Base-by-base conservation (phyloP, 2,329 filamentous ascomycete genomes). In the Ceratocystis variospora region DNA sequence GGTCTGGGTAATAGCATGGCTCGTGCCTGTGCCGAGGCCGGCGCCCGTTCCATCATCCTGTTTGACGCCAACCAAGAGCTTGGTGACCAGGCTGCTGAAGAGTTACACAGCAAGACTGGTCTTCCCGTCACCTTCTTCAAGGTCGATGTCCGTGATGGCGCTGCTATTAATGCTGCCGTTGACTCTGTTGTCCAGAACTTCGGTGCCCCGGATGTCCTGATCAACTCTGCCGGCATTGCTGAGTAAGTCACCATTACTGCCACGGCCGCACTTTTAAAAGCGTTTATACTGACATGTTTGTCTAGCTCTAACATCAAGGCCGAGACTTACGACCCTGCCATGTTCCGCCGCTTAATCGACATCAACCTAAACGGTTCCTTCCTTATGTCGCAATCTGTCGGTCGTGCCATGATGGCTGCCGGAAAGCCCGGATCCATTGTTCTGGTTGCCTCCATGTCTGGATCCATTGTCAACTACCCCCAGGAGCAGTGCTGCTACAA, bases 401-500 rank as follows among this genome's bases (percentile, higher is more conserved):
- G 85, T 53, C 83, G 83, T 66, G 79, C 83, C 71, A 90, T 90
- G 87, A 90, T 91, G 76, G 78, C 80, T n/a, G 82, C 83, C 66
- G 80, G 82, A 72, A 86, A 85, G 76, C 84, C 85, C 12, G 88
- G 88, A 53, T 87, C 83, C 72, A 87, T 92, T 73, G 81, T 92
- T 72, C 83, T 90, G 69, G 84, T 91, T 64, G 87, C 87, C 41
- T 89, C 86, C 72, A 91, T 93, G 88, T 90, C 87, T 62, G 89
- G 88, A 70, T 84, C 85, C 77, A 85, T 93, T 70, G 89, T 91
- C 81, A 93, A 93, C 83, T 91, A 86, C 79, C 89, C 88, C 5
- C 88, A 92, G 77, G 87, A 90, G 78, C 88, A 92, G 78, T 85
- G 81, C 61, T 89, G 86, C 76, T 93, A 93, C 83, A 92, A 92